phyloP scores from a whole-genome alignment of 192 early-diverging fungal genomes.

The Backusella luteola region DNA sequence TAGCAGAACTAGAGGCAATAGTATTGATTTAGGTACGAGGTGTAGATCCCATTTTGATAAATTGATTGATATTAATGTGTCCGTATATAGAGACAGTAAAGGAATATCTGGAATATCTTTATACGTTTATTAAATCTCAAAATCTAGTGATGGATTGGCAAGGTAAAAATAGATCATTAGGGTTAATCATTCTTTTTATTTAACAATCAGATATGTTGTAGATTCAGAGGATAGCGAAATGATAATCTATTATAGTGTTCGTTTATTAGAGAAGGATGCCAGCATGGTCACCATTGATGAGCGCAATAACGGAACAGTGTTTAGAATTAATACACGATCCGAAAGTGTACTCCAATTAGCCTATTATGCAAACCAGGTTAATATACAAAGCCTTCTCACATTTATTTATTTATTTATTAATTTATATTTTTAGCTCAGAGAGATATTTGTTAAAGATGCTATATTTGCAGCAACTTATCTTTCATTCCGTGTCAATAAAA shows the following conservation, averaged over 20 bases:
- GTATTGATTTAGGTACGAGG: constrained; percentile 9
- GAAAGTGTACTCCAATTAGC: constrained; percentile 18
- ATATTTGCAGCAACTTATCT: constrained; percentile 12
- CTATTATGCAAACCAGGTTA: constrained; percentile 21
- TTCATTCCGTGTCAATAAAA: constrained; percentile 17
- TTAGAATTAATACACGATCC: constrained; percentile 6
- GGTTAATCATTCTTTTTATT: background rate
- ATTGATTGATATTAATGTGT: background rate
- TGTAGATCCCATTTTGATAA: background rate
- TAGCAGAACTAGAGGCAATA: constrained; percentile 13
- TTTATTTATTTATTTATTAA: background rate
- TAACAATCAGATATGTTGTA: background rate
- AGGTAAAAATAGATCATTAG: background rate
- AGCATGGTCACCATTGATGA: constrained; percentile 18
- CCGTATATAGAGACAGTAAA: background rate
- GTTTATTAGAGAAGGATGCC: constrained; percentile 1
- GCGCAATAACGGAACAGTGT: background rate
- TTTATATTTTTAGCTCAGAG: constrained; percentile 4
- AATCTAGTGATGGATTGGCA: constrained; percentile 14
- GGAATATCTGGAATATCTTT: constrained; percentile 4
- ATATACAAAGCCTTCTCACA: background rate
- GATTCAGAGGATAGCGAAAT: constrained; percentile 17
- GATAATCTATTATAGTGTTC: constrained; percentile 15
- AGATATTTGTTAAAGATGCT: constrained; percentile 14
- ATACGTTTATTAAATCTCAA: background rate